phyloP scores from a whole-genome alignment of 176 grass and related monocot species.

The Oryza brachyantha region DNA sequence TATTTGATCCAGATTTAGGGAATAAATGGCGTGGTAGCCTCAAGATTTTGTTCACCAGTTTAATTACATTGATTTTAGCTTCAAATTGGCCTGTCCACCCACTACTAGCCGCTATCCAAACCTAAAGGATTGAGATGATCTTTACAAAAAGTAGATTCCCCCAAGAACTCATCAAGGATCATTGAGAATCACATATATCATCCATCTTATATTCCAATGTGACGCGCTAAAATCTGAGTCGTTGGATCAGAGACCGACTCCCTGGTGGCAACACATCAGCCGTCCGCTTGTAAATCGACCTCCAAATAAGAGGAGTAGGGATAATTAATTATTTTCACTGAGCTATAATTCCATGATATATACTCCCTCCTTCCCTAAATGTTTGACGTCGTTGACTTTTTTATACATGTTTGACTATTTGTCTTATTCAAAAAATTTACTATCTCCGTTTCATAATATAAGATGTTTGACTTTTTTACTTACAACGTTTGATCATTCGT shows the following conservation, averaged over 20 bases:
- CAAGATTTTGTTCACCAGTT: constrained; percentile 22
- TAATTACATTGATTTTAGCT: not conserved
- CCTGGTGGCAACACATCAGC: not conserved
- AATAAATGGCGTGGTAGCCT: constrained; percentile 16
- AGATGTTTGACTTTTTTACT: too few species aligned
- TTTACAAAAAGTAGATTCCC: constrained; percentile 34
- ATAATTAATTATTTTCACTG: not conserved
- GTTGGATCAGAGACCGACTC: not conserved
- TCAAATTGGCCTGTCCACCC: constrained; percentile 4
- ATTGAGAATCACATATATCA: not conserved
- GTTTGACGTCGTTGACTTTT: too few species aligned
- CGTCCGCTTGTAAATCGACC: not conserved
- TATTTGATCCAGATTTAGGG: constrained; percentile 18
- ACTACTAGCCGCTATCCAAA: not conserved
- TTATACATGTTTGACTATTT: too few species aligned
- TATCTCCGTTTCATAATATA: too few species aligned
- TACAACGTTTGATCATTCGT: too few species aligned
- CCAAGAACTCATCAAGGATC: not conserved
- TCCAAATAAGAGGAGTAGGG: not conserved
- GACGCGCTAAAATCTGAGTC: not conserved
- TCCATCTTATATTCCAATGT: not conserved
- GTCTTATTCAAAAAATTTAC: too few species aligned
- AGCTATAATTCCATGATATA: too few species aligned
- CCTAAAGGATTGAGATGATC: constrained; percentile 23
- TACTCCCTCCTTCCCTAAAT: too few species aligned